Evolutionary conservation across 768 basidiomycete genomes (phyloP), one percentile per base, ranked within the genome.

Genomic region (Krasilnikovozyma curviuscula): DNA sequence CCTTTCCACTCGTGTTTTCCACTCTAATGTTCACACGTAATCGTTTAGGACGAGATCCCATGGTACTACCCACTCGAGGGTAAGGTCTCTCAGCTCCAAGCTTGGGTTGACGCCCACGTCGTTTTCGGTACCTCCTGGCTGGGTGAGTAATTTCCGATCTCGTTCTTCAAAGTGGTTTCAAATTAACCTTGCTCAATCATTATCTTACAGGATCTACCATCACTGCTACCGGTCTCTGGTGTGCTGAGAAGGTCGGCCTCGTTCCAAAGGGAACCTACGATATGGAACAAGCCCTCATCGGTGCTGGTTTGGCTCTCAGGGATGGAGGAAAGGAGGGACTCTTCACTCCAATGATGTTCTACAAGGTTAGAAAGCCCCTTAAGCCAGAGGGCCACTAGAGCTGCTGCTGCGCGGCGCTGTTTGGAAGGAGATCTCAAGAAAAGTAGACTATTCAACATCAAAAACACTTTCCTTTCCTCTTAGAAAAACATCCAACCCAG

Each of bases 11-110:
- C 13, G 29, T 13, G 9, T 44, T 7, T 30, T 21, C 42, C 5
- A 18, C 30, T 18, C 27, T 16, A n/a, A 19, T 39, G 38, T 25
- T 30, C 23, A 28, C 10, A 3, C 44, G 2, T 42, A 33, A 5
- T 25, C 19, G 5, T 5, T 16, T 23, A 2, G 32, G 62, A 63
- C 53, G 53, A 54, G 14, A 53, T 66, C 38, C 76, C 79, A 0
- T 98, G 93, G 93, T 98, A 89, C 67, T 97, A 95, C 66, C 88
- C 89, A 0, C 72, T 97, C 24, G 88, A 93, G 65, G 91, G 93
- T 54, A 84, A 98, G 64, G 71, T 93, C 54, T 59, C 67, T 54
- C 93, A 95, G 66, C 81, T 85, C 2, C 91, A 98, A 69, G 95
- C 89, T 1, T 60, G 76, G 30, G 93, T 85, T 83, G 93, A 95